A percentile compares a stretch with the other conserved stretches of the same genome.
These are phyloP conservation scores for Rozella allomycis DNA, from an alignment of 371 early-diverging fungal genomes.

Conservation along the genomic window DNA sequence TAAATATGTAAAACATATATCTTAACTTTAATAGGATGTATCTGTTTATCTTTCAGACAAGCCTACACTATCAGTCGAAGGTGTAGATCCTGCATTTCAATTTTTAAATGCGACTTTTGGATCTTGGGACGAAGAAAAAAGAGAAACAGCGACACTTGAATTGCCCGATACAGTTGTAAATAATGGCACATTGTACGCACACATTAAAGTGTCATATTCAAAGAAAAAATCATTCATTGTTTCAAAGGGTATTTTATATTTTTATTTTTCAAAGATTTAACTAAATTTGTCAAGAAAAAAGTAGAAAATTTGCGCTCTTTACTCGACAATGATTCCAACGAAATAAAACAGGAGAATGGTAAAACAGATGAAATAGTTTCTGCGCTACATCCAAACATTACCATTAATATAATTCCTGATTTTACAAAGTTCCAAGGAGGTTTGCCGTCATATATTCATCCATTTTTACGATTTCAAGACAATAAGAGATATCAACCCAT, in stretches of 20 bases:
- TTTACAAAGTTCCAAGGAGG: constrained; percentile 16
- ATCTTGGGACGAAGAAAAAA: too few relatives aligned
- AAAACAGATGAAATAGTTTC: constrained; percentile 23
- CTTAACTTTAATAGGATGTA: too few relatives aligned
- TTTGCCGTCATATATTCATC: constrained; percentile 3
- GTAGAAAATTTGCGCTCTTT: neutral
- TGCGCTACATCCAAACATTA: constrained; percentile 67
- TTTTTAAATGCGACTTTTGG: too few relatives aligned
- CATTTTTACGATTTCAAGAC: constrained; percentile 10
- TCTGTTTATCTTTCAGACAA: too few relatives aligned
- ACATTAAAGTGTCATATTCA: constrained; percentile 37
- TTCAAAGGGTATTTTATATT: constrained; percentile 3
- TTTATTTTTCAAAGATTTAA: neutral
- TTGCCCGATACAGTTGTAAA: constrained; percentile 25
- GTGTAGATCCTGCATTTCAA: too few relatives aligned
- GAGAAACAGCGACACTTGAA: too few relatives aligned
- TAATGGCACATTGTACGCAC: constrained; percentile 64
- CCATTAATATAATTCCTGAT: constrained; percentile 39
- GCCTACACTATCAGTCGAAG: too few relatives aligned
- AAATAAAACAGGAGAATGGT: neutral
- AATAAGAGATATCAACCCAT: constrained; percentile 42
- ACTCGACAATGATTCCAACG: neutral
- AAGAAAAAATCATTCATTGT: neutral
- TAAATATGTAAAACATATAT: too few relatives aligned
- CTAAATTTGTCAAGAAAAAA: neutral